Evolutionary conservation across 2,329 filamentous ascomycete species (phyloP).

Genomic region (Cladophialophora exuberans): DNA sequence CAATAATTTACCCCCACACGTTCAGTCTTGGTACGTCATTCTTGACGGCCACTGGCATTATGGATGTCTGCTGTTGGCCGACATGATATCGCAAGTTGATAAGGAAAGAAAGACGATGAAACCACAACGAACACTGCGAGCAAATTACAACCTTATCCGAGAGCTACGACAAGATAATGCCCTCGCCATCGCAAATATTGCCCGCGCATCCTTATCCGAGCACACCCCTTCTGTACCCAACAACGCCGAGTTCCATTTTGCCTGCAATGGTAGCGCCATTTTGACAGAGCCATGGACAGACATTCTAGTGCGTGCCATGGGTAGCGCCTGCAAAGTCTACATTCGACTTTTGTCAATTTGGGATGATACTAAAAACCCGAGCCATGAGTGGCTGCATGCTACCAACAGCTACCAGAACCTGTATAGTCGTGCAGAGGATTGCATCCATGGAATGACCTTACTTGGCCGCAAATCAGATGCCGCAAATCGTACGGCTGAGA

Average conservation of each 20-base stretch:
- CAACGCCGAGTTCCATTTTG: constrained; percentile 51
- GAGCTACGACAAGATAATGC: constrained; percentile 18
- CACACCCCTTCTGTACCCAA: constrained; percentile 20
- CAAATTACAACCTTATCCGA: constrained; percentile 10
- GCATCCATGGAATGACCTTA: constrained; percentile 26
- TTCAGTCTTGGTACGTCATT: constrained; percentile 65
- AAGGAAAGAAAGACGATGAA: constrained; percentile 36
- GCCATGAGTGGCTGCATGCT: constrained; percentile 13
- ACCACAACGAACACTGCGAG: constrained; percentile 16
- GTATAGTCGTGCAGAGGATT: constrained; percentile 18
- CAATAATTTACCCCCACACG: constrained; percentile 53
- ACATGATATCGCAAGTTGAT: constrained; percentile 58
- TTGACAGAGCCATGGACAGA: constrained; percentile 65
- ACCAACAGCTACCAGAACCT: constrained; percentile 16
- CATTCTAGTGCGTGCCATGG: constrained; percentile 39
- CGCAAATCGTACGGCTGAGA: constrained; percentile 22
- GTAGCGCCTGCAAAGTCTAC: constrained; percentile 23
- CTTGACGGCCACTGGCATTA: constrained; percentile 63
- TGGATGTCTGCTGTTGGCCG: constrained; percentile 58
- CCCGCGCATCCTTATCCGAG: constrained; percentile 20
- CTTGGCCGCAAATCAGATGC: constrained; percentile 26
- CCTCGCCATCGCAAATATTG: constrained; percentile 22
- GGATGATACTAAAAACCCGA: constrained; percentile 9
- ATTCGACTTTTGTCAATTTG: constrained; percentile 21
- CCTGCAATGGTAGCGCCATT: constrained; percentile 59